Evolutionary conservation across 768 basidiomycete species (phyloP), one percentile per base, ranked within the genome.

Genomic region (Termitomyces titanicus): DNA sequence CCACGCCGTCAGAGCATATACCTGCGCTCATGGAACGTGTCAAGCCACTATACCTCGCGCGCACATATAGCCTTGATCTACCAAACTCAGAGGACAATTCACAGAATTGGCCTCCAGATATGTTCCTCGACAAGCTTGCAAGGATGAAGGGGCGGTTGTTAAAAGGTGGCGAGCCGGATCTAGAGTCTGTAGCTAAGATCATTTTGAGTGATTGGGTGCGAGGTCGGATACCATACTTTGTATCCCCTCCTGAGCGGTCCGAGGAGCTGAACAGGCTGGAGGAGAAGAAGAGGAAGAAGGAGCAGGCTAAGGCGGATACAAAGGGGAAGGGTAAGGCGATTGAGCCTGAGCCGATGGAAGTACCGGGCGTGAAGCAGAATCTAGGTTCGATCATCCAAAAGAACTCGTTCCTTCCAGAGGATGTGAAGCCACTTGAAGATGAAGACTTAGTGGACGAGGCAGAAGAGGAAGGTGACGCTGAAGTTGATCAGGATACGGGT

Each of bases 161-260:
- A 58, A 94, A 93, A 65, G 92, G 94, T 47, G 97, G 97, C 56
- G 96, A 98, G 69, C 92, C 96, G 2, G 94, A 97, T 70, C 68
- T 88, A 43, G 92, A 98, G 65, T 82, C 89, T 3, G 94, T 95
- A 27, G 89, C 96, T 29, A 98, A 95, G 75, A 95, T 99, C 68
- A 76, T 98, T 45, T 72, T 99, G 65, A 92, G 87, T 68, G 97
- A 98, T 69, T 98, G 96, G 96, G 94, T 98, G 55, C 79, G 97
- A 44, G 97, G 96, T 8, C 88, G 93, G 63, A 96, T 99, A 65
- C 97, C 97, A 18, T 99, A 86, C 79, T 99, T 98, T 65, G 94
- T 94, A 35, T 68, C 88, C 12, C 97, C 97, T 13, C 96, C 96
- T 53, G 93, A 92, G 68, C 76, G 90, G 54, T 67, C 89, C 9